Percentiles rank a stretch among this genome's conserved stretches.
Evolutionary conservation across 2,329 filamentous ascomycete species (phyloP).

Genomic region (Blastomyces percursus): DNA sequence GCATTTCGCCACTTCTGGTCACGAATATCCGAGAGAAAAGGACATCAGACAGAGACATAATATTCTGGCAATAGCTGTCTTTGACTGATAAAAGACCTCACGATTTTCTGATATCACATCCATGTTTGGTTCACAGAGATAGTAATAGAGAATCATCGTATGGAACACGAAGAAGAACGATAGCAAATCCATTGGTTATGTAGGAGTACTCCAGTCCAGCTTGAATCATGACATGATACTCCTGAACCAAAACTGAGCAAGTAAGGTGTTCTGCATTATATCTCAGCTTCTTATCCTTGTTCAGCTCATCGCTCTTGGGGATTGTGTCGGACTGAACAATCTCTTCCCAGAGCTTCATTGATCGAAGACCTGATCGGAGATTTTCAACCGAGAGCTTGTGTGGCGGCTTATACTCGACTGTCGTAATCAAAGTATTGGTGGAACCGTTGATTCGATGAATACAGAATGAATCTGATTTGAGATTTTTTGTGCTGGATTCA

Average conservation of each 20-base stretch:
- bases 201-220: conserved; percentile 22
- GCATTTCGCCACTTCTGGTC: conserved; percentile 18
- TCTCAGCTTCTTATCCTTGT: too few relatives aligned
- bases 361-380: too few relatives aligned
- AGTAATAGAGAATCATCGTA: conserved; percentile 16
- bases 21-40: conserved; percentile 10
- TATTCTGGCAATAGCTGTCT: conserved; percentile 16
- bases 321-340: too few relatives aligned
- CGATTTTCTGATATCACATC: conserved; percentile 11
- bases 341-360: too few relatives aligned
- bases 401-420: too few relatives aligned
- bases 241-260: conserved; percentile 17
- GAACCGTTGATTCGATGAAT: too few relatives aligned
- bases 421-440: too few relatives aligned
- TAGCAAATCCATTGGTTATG: conserved; percentile 17
- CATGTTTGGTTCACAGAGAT: conserved; percentile 19
- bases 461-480: too few relatives aligned
- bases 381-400: too few relatives aligned
- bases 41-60: conserved; percentile 20
- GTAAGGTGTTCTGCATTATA: conserved; percentile 18
- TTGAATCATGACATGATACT: conserved; percentile 24
- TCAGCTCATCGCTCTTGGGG: too few relatives aligned
- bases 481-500: too few relatives aligned
- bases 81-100: conserved; percentile 10
- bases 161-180: conserved; percentile 17